A percentile compares a stretch with the other conserved stretches of the same genome.
Conservation (phyloP, 1,284 basidiomycete genomes). For the Puccinia horiana region DNA sequence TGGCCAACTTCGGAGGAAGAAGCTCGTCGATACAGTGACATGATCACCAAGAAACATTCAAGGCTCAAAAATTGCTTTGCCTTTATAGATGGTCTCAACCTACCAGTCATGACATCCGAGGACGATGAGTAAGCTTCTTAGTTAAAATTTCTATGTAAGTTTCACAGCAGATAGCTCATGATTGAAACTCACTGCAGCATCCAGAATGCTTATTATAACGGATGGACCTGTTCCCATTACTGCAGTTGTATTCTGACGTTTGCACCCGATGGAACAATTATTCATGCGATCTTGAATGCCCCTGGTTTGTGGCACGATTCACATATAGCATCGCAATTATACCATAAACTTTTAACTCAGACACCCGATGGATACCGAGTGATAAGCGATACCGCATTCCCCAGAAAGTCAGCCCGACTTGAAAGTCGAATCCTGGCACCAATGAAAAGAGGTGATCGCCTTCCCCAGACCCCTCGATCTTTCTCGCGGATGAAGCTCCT, state of each 20-base stretch:
- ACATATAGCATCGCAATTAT: neutral
- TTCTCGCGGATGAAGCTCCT: neutral
- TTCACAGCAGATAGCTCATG: neutral
- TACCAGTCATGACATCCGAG: neutral
- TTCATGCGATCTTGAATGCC: constrained; percentile 59
- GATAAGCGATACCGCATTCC: neutral
- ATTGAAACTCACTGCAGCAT: neutral
- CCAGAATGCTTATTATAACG: neutral
- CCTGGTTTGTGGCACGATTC: constrained; percentile 33
- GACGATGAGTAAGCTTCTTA: constrained; percentile 13
- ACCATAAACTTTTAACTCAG: neutral
- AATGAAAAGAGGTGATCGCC: neutral
- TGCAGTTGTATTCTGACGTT: neutral
- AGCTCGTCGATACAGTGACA: neutral
- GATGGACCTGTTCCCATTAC: neutral
- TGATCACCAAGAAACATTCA: neutral
- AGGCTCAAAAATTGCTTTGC: neutral
- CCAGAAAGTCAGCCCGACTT: neutral
- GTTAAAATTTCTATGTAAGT: too few species aligned
- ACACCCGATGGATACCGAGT: neutral
- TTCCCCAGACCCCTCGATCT: neutral
- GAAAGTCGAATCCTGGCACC: too few species aligned
- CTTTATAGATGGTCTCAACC: constrained; percentile 13
- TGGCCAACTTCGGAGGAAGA: neutral
- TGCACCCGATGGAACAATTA: constrained; percentile 54